Evolutionary conservation across 2,329 filamentous ascomycete species (phyloP), one percentile per base, ranked within the genome.

Genomic region (Botrytis sinoallii): DNA sequence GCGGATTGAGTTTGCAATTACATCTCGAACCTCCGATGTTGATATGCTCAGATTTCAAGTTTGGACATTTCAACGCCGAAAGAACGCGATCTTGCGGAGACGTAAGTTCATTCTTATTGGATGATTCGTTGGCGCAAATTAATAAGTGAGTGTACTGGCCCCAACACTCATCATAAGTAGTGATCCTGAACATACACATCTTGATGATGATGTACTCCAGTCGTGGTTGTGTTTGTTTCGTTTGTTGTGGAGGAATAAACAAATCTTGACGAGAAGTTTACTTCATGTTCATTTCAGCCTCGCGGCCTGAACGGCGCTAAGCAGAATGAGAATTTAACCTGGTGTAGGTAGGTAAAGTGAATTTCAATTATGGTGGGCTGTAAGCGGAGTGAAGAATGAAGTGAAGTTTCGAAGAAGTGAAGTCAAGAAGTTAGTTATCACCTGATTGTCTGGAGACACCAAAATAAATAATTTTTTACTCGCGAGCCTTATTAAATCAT

Each of bases 41-140:
- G 32, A 73, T 46, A 59, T 73, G 71, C 46, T 67, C 71, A 5
- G 61, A 48, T 42, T 69, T 48, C 4, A 73, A 57, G 32, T 69
- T 44, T 22, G 48, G n/a, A 32, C 71, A 73, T 69, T 69, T 59
- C 6, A 69, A 25, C 5, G 65, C 65, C 9, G 38, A 57, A 14
- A 25, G 25, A 20, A 64, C 57, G 6, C 57, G 57, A 71, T 40
- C 57, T 64, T 32, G 29, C 6, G 38, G 55, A 38, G 32, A 14
- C 22, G n/a, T 25, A 22, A 63, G 16, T 64, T 64, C 42, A 29
- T 29, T 40, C 9, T 46, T 61, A 2, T 40, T 38, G 57, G 18
- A n/a, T 3, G 32, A 64, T 48, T 63, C 44, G 22, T 40, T n/a
- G 10, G 55, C 46, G 55, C 68, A 70, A 20, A 63, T 38, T 25